A percentile compares a stretch with the other conserved stretches of the same genome.
Evolutionary conservation across 441 rosid species (phyloP).

Genomic region (Gossypium davidsonii): DNA sequence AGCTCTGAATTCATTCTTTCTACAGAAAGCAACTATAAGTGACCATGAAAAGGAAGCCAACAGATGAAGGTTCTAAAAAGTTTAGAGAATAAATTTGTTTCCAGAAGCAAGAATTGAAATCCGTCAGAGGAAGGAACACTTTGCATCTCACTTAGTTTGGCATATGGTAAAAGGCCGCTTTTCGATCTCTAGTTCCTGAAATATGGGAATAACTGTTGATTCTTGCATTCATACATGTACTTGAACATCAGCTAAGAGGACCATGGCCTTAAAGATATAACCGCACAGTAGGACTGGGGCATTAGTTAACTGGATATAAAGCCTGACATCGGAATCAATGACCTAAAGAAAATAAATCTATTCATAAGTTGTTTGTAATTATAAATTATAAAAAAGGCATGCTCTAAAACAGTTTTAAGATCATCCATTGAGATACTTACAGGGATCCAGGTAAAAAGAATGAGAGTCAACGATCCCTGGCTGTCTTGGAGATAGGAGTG

Average conservation of each 20-base stretch:
- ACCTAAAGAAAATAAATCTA: slow-evolving; percentile 11
- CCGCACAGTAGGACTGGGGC: not conserved
- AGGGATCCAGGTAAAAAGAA: not conserved
- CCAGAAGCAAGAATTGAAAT: not conserved
- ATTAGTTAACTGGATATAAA: not conserved
- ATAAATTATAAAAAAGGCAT: not conserved
- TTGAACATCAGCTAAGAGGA: not conserved
- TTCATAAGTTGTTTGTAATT: not conserved
- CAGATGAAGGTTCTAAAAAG: not conserved
- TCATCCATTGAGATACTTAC: slow-evolving; percentile 4
- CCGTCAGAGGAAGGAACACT: not conserved
- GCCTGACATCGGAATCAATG: not conserved
- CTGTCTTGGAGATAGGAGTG: not conserved
- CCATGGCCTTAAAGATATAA: not conserved
- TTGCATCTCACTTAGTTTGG: not conserved
- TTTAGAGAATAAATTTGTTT: not conserved
- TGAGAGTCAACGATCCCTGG: not conserved
- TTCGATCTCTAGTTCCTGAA: not conserved
- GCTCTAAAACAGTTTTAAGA: not conserved
- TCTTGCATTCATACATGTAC: not conserved
- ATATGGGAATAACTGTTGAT: not conserved
- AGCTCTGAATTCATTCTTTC: not conserved
- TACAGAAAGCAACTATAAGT: not conserved
- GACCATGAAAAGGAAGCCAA: not conserved
- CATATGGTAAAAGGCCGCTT: not conserved